Percentiles rank a stretch among this genome's conserved stretches.
phyloP scores from a whole-genome alignment of 2,329 filamentous ascomycete species.

The Trichoderma simmonsii region DNA sequence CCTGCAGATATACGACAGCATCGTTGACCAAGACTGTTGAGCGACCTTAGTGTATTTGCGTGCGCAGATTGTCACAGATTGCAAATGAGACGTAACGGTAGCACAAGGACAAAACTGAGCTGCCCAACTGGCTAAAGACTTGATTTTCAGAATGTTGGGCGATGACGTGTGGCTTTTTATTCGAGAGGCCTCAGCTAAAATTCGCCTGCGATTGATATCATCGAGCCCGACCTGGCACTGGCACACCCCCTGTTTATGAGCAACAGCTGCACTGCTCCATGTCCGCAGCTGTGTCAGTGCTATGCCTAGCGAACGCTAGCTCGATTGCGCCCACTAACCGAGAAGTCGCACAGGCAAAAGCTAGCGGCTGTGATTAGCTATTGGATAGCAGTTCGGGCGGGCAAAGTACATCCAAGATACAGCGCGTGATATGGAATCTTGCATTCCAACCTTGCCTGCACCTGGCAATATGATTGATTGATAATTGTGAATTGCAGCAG shows the following conservation, averaged over 20 bases:
- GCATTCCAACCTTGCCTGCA: background rate
- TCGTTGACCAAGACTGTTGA: background rate
- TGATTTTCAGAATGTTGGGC: background rate
- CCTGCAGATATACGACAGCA: background rate
- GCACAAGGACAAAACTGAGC: background rate
- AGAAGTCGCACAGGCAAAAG: background rate
- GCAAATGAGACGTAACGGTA: background rate
- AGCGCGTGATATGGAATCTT: background rate
- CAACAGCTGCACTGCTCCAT: background rate
- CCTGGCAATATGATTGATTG: background rate
- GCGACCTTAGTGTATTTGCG: background rate
- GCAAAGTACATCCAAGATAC: background rate
- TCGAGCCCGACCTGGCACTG: background rate
- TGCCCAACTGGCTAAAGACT: background rate
- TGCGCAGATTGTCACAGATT: background rate
- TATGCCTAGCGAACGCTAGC: background rate
- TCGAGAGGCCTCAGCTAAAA: constrained; percentile 1
- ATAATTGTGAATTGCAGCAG: background rate
- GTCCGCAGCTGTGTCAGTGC: background rate
- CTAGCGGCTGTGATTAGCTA: constrained; percentile 8
- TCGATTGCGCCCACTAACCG: background rate
- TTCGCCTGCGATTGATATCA: constrained; percentile 11
- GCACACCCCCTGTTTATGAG: background rate
- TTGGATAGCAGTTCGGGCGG: background rate
- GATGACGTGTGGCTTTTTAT: constrained; percentile 11